Conservation (phyloP, 371 early-diverging fungal species). For the Circinella umbellata region DNA sequence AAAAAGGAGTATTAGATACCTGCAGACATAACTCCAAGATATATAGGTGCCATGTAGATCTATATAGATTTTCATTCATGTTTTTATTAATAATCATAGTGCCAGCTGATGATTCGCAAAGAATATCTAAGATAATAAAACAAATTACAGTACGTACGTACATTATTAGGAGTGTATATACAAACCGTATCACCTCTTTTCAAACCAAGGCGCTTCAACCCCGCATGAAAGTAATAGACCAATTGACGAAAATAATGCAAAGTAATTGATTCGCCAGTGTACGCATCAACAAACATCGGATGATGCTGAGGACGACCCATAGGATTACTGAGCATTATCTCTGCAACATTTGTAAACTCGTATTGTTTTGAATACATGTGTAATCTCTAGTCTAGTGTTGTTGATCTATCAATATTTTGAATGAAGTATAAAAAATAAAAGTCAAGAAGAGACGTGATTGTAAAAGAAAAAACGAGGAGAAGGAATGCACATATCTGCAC, state of each 20-base stretch:
- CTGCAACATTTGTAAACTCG: constrained; percentile 13
- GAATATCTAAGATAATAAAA: too few species aligned
- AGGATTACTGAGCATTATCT: constrained; percentile 13
- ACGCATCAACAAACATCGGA: constrained; percentile 19
- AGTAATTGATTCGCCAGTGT: constrained; percentile 21
- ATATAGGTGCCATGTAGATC: neutral
- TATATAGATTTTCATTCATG: constrained; percentile 17
- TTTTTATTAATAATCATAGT: too few species aligned
- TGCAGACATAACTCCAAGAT: constrained; percentile 15
- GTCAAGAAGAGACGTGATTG: too few species aligned
- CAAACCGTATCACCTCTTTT: constrained; percentile 23
- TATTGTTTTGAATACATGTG: constrained; percentile 5
- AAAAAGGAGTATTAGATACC: constrained; percentile 12
- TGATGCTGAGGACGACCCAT: constrained; percentile 6
- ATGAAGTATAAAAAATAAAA: too few species aligned
- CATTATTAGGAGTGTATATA: constrained; percentile 24
- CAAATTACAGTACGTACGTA: constrained; percentile 4
- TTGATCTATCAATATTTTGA: neutral
- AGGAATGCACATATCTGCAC: too few species aligned
- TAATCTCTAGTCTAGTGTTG: neutral
- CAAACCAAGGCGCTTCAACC: constrained; percentile 20
- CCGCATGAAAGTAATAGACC: constrained; percentile 10
- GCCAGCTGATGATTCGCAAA: too few species aligned
- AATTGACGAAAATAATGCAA: constrained; percentile 9
- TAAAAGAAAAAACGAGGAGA: too few species aligned